Evolutionary conservation across 2,329 filamentous ascomycete species (phyloP).

Genomic region (Claviceps sorghi): DNA sequence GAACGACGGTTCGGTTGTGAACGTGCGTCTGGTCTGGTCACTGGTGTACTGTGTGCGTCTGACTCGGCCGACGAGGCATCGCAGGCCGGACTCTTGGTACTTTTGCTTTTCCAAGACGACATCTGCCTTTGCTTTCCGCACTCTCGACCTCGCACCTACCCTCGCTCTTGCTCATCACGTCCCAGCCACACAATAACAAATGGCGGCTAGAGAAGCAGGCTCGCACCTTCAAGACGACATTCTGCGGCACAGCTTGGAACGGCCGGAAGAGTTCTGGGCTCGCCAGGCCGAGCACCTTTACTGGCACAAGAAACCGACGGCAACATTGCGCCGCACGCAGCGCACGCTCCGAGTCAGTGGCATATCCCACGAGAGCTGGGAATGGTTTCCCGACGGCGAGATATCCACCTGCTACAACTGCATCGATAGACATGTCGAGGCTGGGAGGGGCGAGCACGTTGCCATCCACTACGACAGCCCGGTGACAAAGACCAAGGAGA

Average conservation of each 20-base stretch:
- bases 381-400: conserved; percentile 80
- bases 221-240: conserved; percentile 33
- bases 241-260: conserved; percentile 43
- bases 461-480: conserved; percentile 84
- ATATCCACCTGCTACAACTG: conserved; percentile 90
- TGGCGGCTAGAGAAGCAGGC: conserved; percentile 5
- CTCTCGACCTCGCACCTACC: too few relatives aligned
- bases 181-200: not conserved
- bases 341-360: conserved; percentile 50
- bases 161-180: not conserved
- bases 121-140: too few relatives aligned
- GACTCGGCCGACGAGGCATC: not conserved
- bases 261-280: conserved; percentile 62
- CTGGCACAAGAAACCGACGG: conserved; percentile 65
- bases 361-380: conserved; percentile 60
- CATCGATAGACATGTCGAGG: conserved; percentile 72
- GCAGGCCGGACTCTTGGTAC: too few relatives aligned
- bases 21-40: too few relatives aligned
- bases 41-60: too few relatives aligned
- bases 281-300: conserved; percentile 58
- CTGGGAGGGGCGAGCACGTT: conserved; percentile 55
- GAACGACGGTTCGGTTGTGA: too few relatives aligned
- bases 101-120: too few relatives aligned
- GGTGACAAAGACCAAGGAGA: conserved; percentile 58
- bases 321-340: conserved; percentile 41